Evolutionary conservation across 345 rosid species (phyloP).

Genomic region (Toxicodendron radicans): DNA sequence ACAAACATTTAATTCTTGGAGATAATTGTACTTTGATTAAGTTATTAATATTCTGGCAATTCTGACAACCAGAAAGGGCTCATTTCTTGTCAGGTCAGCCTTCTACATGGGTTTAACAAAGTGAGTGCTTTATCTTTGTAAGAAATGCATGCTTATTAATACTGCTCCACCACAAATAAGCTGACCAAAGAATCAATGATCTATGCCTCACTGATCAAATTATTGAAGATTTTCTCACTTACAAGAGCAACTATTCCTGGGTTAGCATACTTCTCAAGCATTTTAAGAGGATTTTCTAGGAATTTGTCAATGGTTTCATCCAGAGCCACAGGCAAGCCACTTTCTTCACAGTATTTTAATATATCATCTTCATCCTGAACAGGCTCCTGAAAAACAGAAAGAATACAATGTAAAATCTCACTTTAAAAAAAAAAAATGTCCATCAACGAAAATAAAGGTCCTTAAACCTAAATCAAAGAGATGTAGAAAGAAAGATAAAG

Average conservation of each 20-base stretch:
- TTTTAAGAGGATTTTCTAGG: slow-evolving; percentile 47
- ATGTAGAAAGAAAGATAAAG: neutral
- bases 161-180: slow-evolving; percentile 12
- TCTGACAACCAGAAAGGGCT: neutral
- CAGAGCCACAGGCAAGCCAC: slow-evolving; percentile 85
- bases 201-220: neutral
- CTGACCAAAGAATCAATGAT: slow-evolving; percentile 3
- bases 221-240: slow-evolving; percentile 33
- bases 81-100: neutral
- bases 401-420: neutral
- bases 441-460: neutral
- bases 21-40: too few relatives aligned
- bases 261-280: slow-evolving; percentile 65
- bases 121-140: slow-evolving; percentile 5
- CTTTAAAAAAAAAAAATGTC: neutral
- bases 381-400: slow-evolving; percentile 69
- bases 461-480: neutral
- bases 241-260: slow-evolving; percentile 88
- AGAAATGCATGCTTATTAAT: neutral
- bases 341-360: slow-evolving; percentile 81
- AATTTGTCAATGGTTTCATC: slow-evolving; percentile 81
- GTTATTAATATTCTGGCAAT: too few relatives aligned
- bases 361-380: slow-evolving; percentile 72
- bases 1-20: too few relatives aligned
- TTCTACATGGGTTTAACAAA: neutral